Percentiles rank a stretch among this genome's conserved stretches.
These are phyloP conservation scores for Aspergillus sp. DNA, from an alignment of 2,329 filamentous ascomycete species.

Conservation along the genomic window DNA sequence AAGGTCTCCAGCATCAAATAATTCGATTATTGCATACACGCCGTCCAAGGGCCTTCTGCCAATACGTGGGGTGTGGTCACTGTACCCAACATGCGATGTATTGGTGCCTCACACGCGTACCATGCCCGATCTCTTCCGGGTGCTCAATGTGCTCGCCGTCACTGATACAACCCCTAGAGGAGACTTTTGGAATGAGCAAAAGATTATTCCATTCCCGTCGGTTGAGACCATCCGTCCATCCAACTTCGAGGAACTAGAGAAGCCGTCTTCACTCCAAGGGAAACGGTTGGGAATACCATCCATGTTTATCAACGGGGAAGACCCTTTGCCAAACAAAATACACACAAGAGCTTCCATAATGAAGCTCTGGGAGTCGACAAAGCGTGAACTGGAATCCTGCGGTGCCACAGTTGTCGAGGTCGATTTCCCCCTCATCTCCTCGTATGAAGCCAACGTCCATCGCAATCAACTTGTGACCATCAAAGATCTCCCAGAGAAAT, in stretches of 20 bases:
- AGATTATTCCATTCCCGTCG: constrained; percentile 43
- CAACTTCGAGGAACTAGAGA: constrained; percentile 34
- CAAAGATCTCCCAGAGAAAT: constrained; percentile 43
- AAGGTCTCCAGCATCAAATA: constrained; percentile 58
- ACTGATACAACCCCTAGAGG: constrained; percentile 44
- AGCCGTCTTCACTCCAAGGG: constrained; percentile 37
- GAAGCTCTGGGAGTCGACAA: constrained; percentile 34
- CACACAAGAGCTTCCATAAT: constrained; percentile 40
- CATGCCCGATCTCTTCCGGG: constrained; percentile 50
- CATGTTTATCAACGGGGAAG: constrained; percentile 50
- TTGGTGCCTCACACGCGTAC: constrained; percentile 55
- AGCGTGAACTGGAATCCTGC: constrained; percentile 25
- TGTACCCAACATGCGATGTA: constrained; percentile 59
- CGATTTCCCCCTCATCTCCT: constrained; percentile 33
- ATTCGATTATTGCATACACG: constrained; percentile 57
- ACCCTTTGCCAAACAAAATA: constrained; percentile 32
- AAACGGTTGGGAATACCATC: constrained; percentile 52
- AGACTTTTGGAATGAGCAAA: constrained; percentile 59
- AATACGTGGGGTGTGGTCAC: constrained; percentile 54
- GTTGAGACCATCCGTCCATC: constrained; percentile 32
- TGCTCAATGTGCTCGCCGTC: constrained; percentile 51
- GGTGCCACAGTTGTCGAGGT: constrained; percentile 36
- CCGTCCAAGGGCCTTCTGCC: constrained; percentile 55
- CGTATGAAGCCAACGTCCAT: constrained; percentile 36
- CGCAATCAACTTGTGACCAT: constrained; percentile 40